Conservation (phyloP, 2,329 filamentous ascomycete genomes). For the Hymenoscyphus linearis region DNA sequence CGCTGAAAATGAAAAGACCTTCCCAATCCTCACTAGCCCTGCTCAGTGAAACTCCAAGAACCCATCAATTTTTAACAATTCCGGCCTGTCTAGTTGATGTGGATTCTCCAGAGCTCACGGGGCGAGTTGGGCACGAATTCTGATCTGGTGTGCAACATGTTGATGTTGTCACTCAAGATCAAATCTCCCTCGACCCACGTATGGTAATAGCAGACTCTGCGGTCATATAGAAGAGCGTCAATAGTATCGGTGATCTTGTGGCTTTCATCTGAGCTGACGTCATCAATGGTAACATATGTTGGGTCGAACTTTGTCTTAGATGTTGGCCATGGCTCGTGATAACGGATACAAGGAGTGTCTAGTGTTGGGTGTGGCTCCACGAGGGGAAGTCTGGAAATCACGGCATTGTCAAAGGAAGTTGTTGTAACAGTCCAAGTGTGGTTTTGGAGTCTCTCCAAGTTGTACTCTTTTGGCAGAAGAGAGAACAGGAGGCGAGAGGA, state of each 20-base stretch:
- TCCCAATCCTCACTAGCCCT: too few relatives aligned
- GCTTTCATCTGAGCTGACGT: neutral
- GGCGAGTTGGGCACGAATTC: neutral
- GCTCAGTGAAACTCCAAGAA: neutral
- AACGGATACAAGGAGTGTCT: neutral
- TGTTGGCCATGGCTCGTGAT: slow-evolving; percentile 4
- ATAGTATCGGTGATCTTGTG: neutral
- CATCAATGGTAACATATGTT: neutral
- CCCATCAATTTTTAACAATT: neutral
- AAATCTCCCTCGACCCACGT: slow-evolving; percentile 3
- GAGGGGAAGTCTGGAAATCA: neutral
- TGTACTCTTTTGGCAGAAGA: neutral
- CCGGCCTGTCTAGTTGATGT: neutral
- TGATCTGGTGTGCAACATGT: slow-evolving; percentile 6
- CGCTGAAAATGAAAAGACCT: too few relatives aligned
- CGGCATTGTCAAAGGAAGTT: neutral
- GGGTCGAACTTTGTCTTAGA: slow-evolving; percentile 2
- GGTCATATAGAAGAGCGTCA: slow-evolving; percentile 1
- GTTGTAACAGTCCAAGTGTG: neutral
- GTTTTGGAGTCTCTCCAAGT: neutral
- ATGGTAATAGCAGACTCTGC: slow-evolving; percentile 1
- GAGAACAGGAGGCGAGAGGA: slow-evolving; percentile 3
- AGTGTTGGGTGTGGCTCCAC: neutral
- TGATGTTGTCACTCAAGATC: slow-evolving; percentile 6
- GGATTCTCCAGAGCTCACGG: slow-evolving; percentile 6